Evolutionary conservation across 495 filamentous ascomycete species (phyloP).

Genomic region (Aspergillus mulundensis): DNA sequence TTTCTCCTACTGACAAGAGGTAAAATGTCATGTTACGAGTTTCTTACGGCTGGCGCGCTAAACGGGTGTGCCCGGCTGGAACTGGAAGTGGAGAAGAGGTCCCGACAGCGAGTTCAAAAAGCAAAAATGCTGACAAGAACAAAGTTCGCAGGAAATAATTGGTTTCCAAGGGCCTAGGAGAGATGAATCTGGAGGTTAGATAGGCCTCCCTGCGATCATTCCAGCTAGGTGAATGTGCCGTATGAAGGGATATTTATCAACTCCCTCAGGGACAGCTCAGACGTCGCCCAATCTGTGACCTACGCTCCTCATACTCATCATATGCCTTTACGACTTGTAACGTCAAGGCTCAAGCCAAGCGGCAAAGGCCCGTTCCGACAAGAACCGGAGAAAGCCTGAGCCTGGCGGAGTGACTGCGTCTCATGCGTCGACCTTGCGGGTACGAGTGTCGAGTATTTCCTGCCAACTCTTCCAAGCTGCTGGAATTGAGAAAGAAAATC

Average conservation of each 20-base stretch:
- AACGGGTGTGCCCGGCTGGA: neutral
- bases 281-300: neutral
- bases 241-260: slow-evolving; percentile 15
- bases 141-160: slow-evolving; percentile 11
- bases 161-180: slow-evolving; percentile 12
- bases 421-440: neutral
- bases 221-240: neutral
- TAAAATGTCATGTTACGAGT: neutral
- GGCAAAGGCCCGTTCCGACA: slow-evolving; percentile 6
- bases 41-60: slow-evolving; percentile 2
- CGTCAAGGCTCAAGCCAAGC: slow-evolving; percentile 2
- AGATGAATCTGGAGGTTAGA: neutral
- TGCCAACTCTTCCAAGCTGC: neutral
- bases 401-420: neutral
- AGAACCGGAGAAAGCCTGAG: neutral
- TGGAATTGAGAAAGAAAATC: neutral
- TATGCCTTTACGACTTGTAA: neutral
- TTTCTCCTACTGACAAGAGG: neutral
- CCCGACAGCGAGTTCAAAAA: neutral
- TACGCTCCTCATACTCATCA: neutral
- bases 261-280: neutral
- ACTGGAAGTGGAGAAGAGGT: neutral
- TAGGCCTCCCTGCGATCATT: slow-evolving; percentile 14
- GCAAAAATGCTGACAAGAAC: neutral
- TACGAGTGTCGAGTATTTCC: neutral